These are phyloP conservation scores for Beauveria australis DNA, from an alignment of 2,329 filamentous ascomycete genomes.

Conservation along the genomic window DNA sequence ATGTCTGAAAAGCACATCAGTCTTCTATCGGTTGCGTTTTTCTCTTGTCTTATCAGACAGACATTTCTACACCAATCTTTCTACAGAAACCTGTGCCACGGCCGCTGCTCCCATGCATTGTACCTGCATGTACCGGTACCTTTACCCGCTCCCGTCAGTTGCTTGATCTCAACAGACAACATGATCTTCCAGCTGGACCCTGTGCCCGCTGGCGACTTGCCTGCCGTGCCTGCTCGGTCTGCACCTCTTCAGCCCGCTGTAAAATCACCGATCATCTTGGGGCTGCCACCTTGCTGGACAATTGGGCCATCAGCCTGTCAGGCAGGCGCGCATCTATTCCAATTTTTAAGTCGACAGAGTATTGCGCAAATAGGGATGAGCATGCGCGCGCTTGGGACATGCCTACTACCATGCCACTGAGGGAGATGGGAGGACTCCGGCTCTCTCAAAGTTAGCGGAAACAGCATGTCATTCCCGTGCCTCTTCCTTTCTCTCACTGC, in stretches of 20 bases:
- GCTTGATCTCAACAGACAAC: background rate
- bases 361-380: no score
- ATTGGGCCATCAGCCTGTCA: background rate
- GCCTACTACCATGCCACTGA: no score
- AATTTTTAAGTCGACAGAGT: no score
- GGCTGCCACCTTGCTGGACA: background rate
- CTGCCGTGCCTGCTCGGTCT: background rate
- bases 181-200: background rate
- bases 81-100: background rate
- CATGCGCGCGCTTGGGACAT: no score
- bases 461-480: background rate
- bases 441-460: background rate
- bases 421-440: no score
- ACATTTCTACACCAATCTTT: background rate
- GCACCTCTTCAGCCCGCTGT: background rate
- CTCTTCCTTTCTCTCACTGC: background rate
- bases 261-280: background rate
- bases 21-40: background rate
- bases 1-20: background rate
- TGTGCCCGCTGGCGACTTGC: background rate
- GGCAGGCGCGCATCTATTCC: no score
- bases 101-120: background rate
- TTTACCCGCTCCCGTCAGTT: background rate
- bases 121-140: slow-evolving; percentile 8
- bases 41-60: background rate